These are phyloP conservation scores for Neoboletus brunneissimus DNA, from an alignment of 768 basidiomycete species.

Conservation along the genomic window DNA sequence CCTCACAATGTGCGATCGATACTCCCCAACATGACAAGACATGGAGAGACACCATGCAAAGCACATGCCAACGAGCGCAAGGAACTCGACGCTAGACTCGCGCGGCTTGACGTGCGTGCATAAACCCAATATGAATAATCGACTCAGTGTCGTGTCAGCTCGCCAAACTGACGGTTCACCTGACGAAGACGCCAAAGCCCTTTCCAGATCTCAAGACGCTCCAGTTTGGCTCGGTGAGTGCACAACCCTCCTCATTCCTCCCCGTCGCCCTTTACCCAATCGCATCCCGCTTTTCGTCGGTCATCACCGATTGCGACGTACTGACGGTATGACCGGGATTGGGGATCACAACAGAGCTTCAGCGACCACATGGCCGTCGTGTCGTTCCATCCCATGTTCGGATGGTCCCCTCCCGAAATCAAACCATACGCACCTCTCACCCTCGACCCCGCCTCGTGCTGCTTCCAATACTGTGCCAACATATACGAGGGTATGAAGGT, in stretches of 20 bases:
- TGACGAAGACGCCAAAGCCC: slow-evolving; percentile 47
- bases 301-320: background rate
- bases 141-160: slow-evolving; percentile 37
- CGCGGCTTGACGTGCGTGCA: slow-evolving; percentile 21
- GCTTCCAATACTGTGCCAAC: slow-evolving; percentile 60
- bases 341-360: slow-evolving; percentile 3
- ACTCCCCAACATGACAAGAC: slow-evolving; percentile 1
- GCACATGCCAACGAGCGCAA: background rate
- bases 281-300: background rate
- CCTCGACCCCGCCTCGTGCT: slow-evolving; percentile 54
- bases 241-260: too few relatives aligned
- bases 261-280: background rate
- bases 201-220: slow-evolving; percentile 48
- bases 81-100: background rate
- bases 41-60: background rate
- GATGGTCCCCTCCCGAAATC: slow-evolving; percentile 73
- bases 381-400: slow-evolving; percentile 57
- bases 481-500: slow-evolving; percentile 72
- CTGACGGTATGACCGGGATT: background rate
- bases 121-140: background rate
- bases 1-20: background rate
- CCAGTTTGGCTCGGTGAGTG: slow-evolving; percentile 55
- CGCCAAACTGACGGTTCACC: slow-evolving; percentile 49
- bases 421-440: slow-evolving; percentile 62
- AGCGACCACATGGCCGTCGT: slow-evolving; percentile 76